phyloP scores from a whole-genome alignment of 305 asterid genomes.

The Solanum chacoense region DNA sequence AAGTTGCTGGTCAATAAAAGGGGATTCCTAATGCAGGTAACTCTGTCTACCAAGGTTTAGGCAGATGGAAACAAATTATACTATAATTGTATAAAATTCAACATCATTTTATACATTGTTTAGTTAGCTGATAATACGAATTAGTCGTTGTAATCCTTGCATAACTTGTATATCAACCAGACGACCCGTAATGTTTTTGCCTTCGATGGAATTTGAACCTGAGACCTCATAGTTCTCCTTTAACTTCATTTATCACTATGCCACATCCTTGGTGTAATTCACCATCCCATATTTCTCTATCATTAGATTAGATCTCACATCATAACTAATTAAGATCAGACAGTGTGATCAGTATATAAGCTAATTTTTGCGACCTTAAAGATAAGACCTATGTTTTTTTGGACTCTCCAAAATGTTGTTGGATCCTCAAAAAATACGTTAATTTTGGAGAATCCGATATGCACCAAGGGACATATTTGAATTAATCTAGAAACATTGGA shows the following conservation, averaged over 20 bases:
- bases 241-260: neutral
- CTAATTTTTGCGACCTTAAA: neutral
- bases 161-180: neutral
- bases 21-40: neutral
- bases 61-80: neutral
- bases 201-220: neutral
- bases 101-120: neutral
- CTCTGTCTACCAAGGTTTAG: neutral
- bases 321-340: neutral
- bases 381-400: neutral
- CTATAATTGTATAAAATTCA: neutral
- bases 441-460: neutral
- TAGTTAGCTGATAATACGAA: neutral
- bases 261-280: neutral
- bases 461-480: neutral
- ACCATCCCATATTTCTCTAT: neutral
- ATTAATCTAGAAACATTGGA: neutral
- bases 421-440: neutral
- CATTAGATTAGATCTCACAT: neutral
- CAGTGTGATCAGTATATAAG: neutral
- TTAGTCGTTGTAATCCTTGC: neutral
- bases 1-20: neutral
- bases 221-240: neutral
- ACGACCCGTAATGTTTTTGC: neutral
- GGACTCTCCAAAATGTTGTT: neutral